Evolutionary conservation across 2,329 filamentous ascomycete species (phyloP).

Genomic region (Arthrobotrys iridis): DNA sequence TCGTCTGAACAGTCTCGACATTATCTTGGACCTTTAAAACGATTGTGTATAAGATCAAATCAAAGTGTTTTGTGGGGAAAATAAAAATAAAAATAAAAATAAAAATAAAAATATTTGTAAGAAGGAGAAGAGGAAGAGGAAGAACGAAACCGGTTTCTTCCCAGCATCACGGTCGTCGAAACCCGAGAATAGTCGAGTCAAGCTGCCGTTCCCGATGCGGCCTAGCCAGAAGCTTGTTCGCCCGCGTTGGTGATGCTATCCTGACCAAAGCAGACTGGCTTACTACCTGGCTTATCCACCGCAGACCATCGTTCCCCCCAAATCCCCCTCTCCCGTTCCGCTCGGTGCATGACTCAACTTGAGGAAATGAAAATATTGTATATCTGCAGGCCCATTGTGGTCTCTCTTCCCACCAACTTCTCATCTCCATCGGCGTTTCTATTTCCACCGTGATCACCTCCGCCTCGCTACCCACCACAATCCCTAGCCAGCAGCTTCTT

Average conservation of each 20-base stretch:
- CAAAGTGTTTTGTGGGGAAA: no score
- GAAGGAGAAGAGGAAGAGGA: no score
- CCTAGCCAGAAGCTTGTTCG: not conserved
- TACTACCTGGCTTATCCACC: conserved; percentile 12
- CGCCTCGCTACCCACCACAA: not conserved
- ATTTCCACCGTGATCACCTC: not conserved
- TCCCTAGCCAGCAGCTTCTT: not conserved
- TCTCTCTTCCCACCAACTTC: not conserved
- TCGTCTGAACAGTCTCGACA: no score
- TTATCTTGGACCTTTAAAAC: no score
- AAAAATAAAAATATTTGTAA: no score
- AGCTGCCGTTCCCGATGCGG: no score
- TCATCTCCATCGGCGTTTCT: not conserved
- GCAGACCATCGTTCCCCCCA: not conserved
- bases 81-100: no score
- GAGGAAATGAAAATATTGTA: not conserved
- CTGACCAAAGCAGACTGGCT: conserved; percentile 1
- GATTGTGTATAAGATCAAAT: no score
- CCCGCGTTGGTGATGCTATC: not conserved
- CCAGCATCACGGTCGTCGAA: no score
- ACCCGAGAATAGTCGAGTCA: not conserved
- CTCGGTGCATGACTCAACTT: conserved; percentile 48
- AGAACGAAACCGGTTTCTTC: no score
- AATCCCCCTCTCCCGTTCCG: conserved; percentile 1
- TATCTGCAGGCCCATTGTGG: not conserved